Evolutionary conservation across 495 filamentous ascomycete genomes (phyloP).

Genomic region (Tetracladium setigerum): DNA sequence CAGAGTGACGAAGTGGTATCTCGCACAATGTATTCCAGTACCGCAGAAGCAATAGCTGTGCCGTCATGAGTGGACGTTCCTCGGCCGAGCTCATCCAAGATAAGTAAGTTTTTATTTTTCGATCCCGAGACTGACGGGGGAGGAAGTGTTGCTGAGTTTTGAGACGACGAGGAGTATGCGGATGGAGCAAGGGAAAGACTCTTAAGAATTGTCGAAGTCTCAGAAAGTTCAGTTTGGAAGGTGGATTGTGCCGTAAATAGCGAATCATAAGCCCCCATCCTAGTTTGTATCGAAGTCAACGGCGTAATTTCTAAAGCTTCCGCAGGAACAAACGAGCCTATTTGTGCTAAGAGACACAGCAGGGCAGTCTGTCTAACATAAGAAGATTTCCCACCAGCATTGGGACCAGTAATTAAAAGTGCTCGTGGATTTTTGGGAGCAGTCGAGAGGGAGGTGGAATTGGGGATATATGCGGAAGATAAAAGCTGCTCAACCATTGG

Average conservation of each 20-base stretch:
- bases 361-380: constrained; percentile 92
- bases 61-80: constrained; percentile 94
- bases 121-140: too few species aligned
- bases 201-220: constrained; percentile 86
- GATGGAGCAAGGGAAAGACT: constrained; percentile 23
- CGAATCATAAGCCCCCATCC: constrained; percentile 96
- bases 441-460: constrained; percentile 62
- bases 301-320: constrained; percentile 65
- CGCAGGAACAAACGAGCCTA: constrained; percentile 91
- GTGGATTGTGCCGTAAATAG: constrained; percentile 92
- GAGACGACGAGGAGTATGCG: too few species aligned
- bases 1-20: constrained; percentile 61
- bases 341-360: constrained; percentile 87
- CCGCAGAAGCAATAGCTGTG: constrained; percentile 90
- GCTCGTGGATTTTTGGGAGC: constrained; percentile 55
- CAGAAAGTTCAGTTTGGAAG: constrained; percentile 95
- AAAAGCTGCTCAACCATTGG: constrained; percentile 95
- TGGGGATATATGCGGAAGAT: constrained; percentile 84
- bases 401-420: constrained; percentile 88
- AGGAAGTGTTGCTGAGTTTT: constrained; percentile 42
- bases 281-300: constrained; percentile 86
- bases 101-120: constrained; percentile 61
- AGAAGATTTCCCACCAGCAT: constrained; percentile 97
- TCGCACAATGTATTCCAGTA: constrained; percentile 75
- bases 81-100: constrained; percentile 92